phyloP scores from a whole-genome alignment of 2,329 filamentous ascomycete species.

The Pseudogymnoascus sp. region DNA sequence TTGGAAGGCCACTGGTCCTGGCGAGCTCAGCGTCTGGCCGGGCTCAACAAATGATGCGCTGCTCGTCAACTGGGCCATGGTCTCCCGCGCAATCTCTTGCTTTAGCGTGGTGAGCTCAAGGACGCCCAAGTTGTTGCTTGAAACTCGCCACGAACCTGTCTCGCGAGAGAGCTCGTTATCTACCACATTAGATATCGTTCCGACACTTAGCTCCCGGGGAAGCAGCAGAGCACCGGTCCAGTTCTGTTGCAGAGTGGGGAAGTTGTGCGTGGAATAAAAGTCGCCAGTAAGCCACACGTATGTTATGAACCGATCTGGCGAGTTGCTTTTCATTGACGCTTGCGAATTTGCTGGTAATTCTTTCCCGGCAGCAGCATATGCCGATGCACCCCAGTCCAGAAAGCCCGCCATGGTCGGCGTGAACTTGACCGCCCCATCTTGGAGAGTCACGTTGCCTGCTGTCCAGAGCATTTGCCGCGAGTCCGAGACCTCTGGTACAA shows the following conservation, averaged over 20 bases:
- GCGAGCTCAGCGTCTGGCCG: background rate
- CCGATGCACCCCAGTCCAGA: constrained; percentile 35
- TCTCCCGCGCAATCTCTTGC: constrained; percentile 34
- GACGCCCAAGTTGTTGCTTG: constrained; percentile 26
- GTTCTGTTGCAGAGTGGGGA: constrained; percentile 36
- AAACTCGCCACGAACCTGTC: constrained; percentile 34
- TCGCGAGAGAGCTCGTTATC: constrained; percentile 34
- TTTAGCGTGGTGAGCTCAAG: constrained; percentile 33
- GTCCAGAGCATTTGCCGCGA: constrained; percentile 37
- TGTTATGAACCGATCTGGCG: constrained; percentile 35
- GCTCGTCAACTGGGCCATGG: constrained; percentile 27
- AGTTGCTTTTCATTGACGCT: constrained; percentile 32
- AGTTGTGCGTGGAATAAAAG: constrained; percentile 33
- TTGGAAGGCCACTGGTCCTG: constrained; percentile 12
- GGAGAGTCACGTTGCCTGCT: constrained; percentile 29
- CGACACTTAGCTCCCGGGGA: constrained; percentile 36
- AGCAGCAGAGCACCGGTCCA: constrained; percentile 38
- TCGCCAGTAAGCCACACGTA: constrained; percentile 39
- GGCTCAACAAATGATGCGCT: constrained; percentile 2
- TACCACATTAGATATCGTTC: constrained; percentile 34
- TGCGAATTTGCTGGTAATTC: constrained; percentile 32
- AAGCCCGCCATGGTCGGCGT: constrained; percentile 35
- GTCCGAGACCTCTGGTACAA: constrained; percentile 33
- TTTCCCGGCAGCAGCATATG: constrained; percentile 39
- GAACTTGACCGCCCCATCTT: constrained; percentile 29